Evolutionary conservation across 441 rosid species (phyloP).

Genomic region (Gossypium schwendimanii): DNA sequence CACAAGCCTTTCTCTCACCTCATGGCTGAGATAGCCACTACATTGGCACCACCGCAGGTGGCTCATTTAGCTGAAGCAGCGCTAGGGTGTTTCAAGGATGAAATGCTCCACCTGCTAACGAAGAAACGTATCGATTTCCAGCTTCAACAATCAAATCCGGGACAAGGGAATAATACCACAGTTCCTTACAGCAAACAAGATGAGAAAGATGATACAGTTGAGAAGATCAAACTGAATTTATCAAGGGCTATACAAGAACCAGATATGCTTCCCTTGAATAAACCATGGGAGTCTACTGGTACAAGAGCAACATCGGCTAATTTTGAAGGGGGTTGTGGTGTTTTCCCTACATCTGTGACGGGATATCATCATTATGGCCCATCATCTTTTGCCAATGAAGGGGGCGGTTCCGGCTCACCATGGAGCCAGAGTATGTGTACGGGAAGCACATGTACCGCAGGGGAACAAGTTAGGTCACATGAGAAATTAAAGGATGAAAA

Average conservation of each 20-base stretch:
- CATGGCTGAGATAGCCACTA: constrained; percentile 95
- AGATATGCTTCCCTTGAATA: constrained; percentile 32
- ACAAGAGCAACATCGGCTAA: constrained; percentile 19
- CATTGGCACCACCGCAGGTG: constrained; percentile 83
- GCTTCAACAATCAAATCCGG: constrained; percentile 47
- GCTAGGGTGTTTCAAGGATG: constrained; percentile 90
- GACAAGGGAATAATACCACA: constrained; percentile 29
- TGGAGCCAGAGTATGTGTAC: constrained; percentile 56
- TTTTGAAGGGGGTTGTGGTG: constrained; percentile 32
- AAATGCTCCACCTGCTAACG: constrained; percentile 94
- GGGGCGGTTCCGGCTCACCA: constrained; percentile 32
- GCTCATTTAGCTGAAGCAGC: constrained; percentile 93
- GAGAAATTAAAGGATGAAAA: constrained; percentile 32
- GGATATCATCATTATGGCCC: constrained; percentile 37
- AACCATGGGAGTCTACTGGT: constrained; percentile 33
- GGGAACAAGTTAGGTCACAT: constrained; percentile 32
- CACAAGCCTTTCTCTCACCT: constrained; percentile 97
- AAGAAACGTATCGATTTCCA: constrained; percentile 83
- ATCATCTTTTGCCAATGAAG: constrained; percentile 34
- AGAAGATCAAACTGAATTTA: constrained; percentile 52
- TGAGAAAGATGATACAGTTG: constrained; percentile 40
- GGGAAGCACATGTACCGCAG: constrained; percentile 45
- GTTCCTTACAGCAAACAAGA: constrained; percentile 32
- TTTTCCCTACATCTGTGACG: constrained; percentile 27
- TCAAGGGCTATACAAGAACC: constrained; percentile 59